A percentile compares a stretch with the other conserved stretches of the same genome.
Conservation (phyloP, 2,329 filamentous ascomycete genomes). For the Aspergillus hiratsukae region DNA sequence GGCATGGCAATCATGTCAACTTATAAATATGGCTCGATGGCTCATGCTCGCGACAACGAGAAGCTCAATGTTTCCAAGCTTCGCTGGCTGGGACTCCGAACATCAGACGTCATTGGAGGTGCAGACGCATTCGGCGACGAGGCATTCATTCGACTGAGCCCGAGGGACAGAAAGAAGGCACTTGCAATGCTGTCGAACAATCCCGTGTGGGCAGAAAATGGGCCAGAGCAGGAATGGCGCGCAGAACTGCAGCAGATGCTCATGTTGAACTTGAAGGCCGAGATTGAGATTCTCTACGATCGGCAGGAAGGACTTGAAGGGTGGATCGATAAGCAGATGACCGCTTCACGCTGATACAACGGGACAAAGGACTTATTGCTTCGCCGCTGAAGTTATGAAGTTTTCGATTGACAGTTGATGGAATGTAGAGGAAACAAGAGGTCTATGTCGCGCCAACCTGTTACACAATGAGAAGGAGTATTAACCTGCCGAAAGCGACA, state of each 20-base stretch:
- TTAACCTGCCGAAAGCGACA: slow-evolving; percentile 11
- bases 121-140: slow-evolving; percentile 21
- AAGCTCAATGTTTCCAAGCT: slow-evolving; percentile 45
- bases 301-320: slow-evolving; percentile 35
- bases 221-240: slow-evolving; percentile 44
- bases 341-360: background rate
- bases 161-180: slow-evolving; percentile 53
- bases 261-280: slow-evolving; percentile 58
- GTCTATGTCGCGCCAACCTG: background rate
- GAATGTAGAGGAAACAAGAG: background rate
- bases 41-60: slow-evolving; percentile 51
- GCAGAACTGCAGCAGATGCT: slow-evolving; percentile 58
- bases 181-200: slow-evolving; percentile 48
- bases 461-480: slow-evolving; percentile 9
- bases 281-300: slow-evolving; percentile 55
- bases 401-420: background rate
- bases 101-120: slow-evolving; percentile 32
- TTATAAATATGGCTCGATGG: slow-evolving; percentile 58
- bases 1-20: slow-evolving; percentile 59
- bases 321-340: slow-evolving; percentile 41
- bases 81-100: slow-evolving; percentile 56
- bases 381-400: background rate
- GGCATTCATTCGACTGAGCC: slow-evolving; percentile 44
- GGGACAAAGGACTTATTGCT: background rate
- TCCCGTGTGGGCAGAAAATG: slow-evolving; percentile 40